These are phyloP conservation scores for Apiospora hydei DNA, from an alignment of 2,329 filamentous ascomycete genomes.

Conservation along the genomic window DNA sequence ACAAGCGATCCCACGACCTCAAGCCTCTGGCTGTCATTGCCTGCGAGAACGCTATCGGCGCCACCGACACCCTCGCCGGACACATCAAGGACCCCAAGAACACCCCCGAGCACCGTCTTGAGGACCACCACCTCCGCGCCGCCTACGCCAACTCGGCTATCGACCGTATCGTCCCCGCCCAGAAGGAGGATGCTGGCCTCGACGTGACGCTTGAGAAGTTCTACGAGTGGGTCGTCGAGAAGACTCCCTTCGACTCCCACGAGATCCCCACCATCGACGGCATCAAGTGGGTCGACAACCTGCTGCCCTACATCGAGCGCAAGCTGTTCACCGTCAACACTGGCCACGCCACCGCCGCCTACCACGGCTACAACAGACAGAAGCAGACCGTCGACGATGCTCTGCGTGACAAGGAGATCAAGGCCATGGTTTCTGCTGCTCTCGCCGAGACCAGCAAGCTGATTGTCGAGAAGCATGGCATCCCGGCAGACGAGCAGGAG, in stretches of 20 bases:
- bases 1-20: conserved; percentile 68
- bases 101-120: conserved; percentile 71
- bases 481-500: conserved; percentile 76
- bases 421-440: conserved; percentile 78
- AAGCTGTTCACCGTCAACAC: conserved; percentile 99
- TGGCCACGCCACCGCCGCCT: conserved; percentile 92
- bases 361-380: conserved; percentile 88
- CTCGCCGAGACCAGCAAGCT: conserved; percentile 86
- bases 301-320: conserved; percentile 96
- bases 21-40: conserved; percentile 90
- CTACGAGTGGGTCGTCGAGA: conserved; percentile 98
- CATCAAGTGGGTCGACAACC: conserved; percentile 90
- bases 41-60: conserved; percentile 97
- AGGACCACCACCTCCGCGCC: conserved; percentile 75
- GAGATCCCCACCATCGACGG: conserved; percentile 80
- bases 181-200: conserved; percentile 79
- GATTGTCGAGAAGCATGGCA: conserved; percentile 87
- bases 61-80: conserved; percentile 84
- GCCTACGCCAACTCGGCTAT: conserved; percentile 98
- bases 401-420: conserved; percentile 80
- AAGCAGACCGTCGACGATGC: conserved; percentile 92
- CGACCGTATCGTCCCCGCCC: conserved; percentile 95
- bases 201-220: conserved; percentile 98
- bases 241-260: conserved; percentile 78
- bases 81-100: conserved; percentile 80